Evolutionary conservation across 805 yeast species (phyloP).

Genomic region (Hanseniaspora taiwanica): DNA sequence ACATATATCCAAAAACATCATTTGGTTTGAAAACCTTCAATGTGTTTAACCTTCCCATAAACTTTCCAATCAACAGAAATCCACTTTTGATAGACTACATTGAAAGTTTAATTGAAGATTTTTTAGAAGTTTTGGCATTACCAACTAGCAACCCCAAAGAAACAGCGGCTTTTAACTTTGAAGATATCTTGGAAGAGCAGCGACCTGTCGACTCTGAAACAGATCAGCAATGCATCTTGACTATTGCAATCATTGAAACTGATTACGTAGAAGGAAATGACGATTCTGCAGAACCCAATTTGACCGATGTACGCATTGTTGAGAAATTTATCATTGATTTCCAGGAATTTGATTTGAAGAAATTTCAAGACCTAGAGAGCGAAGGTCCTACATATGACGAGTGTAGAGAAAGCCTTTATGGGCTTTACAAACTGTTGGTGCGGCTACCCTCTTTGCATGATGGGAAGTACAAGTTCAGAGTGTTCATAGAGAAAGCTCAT

Average conservation of each 20-base stretch:
- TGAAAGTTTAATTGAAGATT: slow-evolving; percentile 20
- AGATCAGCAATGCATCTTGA: not conserved
- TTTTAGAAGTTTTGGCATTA: slow-evolving; percentile 6
- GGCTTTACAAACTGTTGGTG: slow-evolving; percentile 16
- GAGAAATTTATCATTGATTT: slow-evolving; percentile 21
- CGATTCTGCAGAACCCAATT: not conserved
- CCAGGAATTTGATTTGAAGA: slow-evolving; percentile 18
- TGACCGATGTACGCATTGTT: slow-evolving; percentile 1
- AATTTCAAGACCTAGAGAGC: slow-evolving; percentile 6
- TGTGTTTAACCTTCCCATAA: slow-evolving; percentile 29
- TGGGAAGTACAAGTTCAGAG: slow-evolving; percentile 2
- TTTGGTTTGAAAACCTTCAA: slow-evolving; percentile 25
- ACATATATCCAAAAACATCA: slow-evolving; percentile 25
- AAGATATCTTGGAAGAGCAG: not conserved
- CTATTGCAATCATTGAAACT: not conserved
- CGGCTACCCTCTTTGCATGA: slow-evolving; percentile 8
- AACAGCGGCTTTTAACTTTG: not conserved
- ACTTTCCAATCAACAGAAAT: slow-evolving; percentile 32
- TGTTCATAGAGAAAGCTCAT: not conserved
- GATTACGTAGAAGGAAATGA: too few relatives aligned
- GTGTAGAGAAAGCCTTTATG: slow-evolving; percentile 20
- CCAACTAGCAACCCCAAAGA: too few relatives aligned
- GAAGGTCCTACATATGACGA: slow-evolving; percentile 19
- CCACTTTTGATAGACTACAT: slow-evolving; percentile 30
- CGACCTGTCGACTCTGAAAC: not conserved